Base-by-base conservation (phyloP, 768 basidiomycete genomes). In the Agrocybe pediades region DNA sequence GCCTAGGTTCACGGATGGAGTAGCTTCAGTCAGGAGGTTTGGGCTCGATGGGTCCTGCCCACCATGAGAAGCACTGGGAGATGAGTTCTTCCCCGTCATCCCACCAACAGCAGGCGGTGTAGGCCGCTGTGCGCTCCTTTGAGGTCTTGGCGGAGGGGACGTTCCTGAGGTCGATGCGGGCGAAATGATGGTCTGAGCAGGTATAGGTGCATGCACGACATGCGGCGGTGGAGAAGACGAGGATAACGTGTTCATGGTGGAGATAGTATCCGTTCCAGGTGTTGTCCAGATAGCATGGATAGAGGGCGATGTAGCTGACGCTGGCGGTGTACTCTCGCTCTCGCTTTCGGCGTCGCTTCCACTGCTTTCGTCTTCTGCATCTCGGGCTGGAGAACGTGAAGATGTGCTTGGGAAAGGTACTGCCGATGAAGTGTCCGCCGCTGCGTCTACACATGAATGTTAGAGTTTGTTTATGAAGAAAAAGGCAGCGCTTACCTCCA, bases 61-160 rank as follows among this genome's bases (percentile, higher is more conserved):
- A n/a, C n/a, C n/a, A n/a, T n/a, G n/a, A n/a, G n/a, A n/a, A n/a
- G n/a, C n/a, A n/a, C n/a, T 16, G 43, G 16, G 6, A 39, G n/a
- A 4, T 30, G 33, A 7, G 49, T 29, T 6, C 29, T 21, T 11
- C 24, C 30, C 6, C 43, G 41, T 30, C 29, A 30, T 30, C 29
- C 9, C 20, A 15, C 2, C 19, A 6, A 45, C 16, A 3, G 20
- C 1, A 7, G 48, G 16, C 9, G 47, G 49, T 3, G 39, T 25
- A 9, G 49, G 49, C 23, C 49, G 30, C n/a, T 49, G 49, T 15
- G 49, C n/a, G 40, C 49, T 49, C 49, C 49, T 41, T 39, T 49
- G 49, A 20, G 49, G 49, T 41, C 49, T 41, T 1, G 49, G 49
- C 5, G 49, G 49, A 4, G 49, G 36, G 0, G 36, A 39, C 0